phyloP scores from a whole-genome alignment of 192 early-diverging fungal genomes.

The Lunasporangiospora selenospora region DNA sequence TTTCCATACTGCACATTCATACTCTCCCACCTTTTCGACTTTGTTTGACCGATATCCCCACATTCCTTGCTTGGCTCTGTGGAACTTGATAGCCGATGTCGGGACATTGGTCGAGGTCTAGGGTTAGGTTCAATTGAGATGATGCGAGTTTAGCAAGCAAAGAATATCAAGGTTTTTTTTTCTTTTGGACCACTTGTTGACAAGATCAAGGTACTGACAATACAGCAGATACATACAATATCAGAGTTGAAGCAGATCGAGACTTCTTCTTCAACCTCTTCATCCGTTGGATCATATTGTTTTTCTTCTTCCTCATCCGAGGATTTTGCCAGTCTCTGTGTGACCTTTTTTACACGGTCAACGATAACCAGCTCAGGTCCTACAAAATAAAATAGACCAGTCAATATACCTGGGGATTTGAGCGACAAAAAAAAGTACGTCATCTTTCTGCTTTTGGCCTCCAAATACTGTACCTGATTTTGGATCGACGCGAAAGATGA shows the following conservation, averaged over 20 bases:
- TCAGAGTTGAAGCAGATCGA: constrained; percentile 39
- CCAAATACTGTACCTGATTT: constrained; percentile 25
- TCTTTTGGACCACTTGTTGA: too few relatives aligned
- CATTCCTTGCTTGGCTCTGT: constrained; percentile 35
- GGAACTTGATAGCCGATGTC: constrained; percentile 44
- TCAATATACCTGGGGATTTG: too few relatives aligned
- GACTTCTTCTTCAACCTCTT: constrained; percentile 39
- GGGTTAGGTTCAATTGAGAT: too few relatives aligned
- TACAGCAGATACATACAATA: too few relatives aligned
- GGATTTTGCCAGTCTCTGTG: constrained; percentile 26
- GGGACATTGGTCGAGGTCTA: constrained; percentile 43
- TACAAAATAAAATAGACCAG: too few relatives aligned
- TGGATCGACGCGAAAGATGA: constrained; percentile 43
- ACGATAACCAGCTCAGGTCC: constrained; percentile 40
- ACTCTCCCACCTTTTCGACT: constrained; percentile 42
- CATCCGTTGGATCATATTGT: constrained; percentile 21
- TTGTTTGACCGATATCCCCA: constrained; percentile 43
- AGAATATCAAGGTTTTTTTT: too few relatives aligned
- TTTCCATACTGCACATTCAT: constrained; percentile 46
- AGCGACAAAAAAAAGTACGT: too few relatives aligned
- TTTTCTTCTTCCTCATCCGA: constrained; percentile 19
- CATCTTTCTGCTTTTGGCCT: too few relatives aligned
- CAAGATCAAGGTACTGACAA: too few relatives aligned
- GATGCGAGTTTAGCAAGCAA: too few relatives aligned
- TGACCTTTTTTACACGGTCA: constrained; percentile 44